These are phyloP conservation scores for Malassezia yamatoensis DNA, from an alignment of 1,284 basidiomycete species.

Conservation along the genomic window DNA sequence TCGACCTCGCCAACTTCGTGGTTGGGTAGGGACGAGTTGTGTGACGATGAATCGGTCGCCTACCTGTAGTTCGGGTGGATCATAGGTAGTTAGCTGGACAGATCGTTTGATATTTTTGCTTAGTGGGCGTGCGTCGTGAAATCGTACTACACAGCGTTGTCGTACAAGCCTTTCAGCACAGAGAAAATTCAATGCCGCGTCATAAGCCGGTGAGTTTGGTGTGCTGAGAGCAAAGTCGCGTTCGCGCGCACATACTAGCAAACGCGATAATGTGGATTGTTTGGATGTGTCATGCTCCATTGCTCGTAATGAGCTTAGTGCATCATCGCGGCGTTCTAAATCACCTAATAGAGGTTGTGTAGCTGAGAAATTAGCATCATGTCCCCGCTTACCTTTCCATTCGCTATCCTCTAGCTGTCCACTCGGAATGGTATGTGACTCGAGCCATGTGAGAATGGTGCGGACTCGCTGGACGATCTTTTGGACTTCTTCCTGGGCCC, in stretches of 20 bases:
- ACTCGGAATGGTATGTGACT: constrained; percentile 14
- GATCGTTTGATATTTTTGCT: constrained; percentile 17
- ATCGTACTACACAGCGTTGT: constrained; percentile 66
- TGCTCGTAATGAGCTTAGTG: constrained; percentile 13
- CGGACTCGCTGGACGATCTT: constrained; percentile 14
- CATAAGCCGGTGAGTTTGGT: constrained; percentile 9
- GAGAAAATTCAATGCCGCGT: constrained; percentile 51
- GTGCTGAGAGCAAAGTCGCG: constrained; percentile 16
- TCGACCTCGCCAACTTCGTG: constrained; percentile 8
- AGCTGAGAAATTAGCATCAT: not conserved
- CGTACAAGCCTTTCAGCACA: constrained; percentile 71
- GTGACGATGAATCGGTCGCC: constrained; percentile 9
- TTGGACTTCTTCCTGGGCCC: constrained; percentile 18
- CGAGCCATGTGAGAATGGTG: constrained; percentile 11
- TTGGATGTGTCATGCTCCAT: not conserved
- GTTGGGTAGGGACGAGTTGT: constrained; percentile 6
- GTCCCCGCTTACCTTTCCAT: not conserved
- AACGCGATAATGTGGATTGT: not conserved
- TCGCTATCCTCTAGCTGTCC: not conserved
- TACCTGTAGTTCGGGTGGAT: constrained; percentile 8
- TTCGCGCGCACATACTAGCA: constrained; percentile 6
- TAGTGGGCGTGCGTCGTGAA: constrained; percentile 57
- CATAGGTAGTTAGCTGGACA: constrained; percentile 33
- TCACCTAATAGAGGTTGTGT: constrained; percentile 5
- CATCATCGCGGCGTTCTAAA: constrained; percentile 13